Percentiles rank a stretch among this genome's conserved stretches.
These are phyloP conservation scores for Mycena olivaceomarginata DNA, from an alignment of 768 basidiomycete species.

Conservation along the genomic window DNA sequence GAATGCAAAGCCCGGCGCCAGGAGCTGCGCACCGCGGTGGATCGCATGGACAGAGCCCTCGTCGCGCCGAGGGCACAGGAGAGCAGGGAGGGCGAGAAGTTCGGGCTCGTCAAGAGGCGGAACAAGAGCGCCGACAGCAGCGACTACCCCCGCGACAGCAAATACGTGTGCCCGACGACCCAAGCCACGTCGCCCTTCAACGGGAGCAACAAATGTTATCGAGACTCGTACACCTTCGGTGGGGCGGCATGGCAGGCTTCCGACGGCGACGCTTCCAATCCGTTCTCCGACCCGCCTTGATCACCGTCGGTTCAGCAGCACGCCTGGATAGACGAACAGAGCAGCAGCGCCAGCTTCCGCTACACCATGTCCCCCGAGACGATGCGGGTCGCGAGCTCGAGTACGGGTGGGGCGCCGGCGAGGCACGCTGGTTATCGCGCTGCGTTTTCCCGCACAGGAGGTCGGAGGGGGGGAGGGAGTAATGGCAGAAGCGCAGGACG, in stretches of 20 bases:
- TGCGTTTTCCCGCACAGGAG: neutral
- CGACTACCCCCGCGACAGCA: neutral
- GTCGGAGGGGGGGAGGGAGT: constrained; percentile 7
- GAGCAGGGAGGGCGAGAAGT: constrained; percentile 28
- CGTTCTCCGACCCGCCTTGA: constrained; percentile 13
- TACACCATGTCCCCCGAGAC: constrained; percentile 26
- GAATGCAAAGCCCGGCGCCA: constrained; percentile 25
- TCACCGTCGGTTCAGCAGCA: neutral
- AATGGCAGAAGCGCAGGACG: constrained; percentile 23
- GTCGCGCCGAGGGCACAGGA: constrained; percentile 24
- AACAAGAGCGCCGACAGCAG: constrained; percentile 23
- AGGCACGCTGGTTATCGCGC: constrained; percentile 1
- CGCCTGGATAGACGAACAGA: neutral
- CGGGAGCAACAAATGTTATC: constrained; percentile 25
- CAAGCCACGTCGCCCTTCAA: constrained; percentile 36
- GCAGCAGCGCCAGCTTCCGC: neutral
- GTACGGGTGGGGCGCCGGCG: constrained; percentile 7
- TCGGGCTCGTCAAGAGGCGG: constrained; percentile 28
- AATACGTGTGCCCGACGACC: constrained; percentile 33
- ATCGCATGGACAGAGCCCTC: constrained; percentile 11
- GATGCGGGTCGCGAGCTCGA: constrained; percentile 7
- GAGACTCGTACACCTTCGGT: constrained; percentile 36
- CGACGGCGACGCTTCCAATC: too few relatives aligned
- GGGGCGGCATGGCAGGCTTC: constrained; percentile 11
- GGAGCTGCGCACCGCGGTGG: too few relatives aligned